These are phyloP conservation scores for Cystofilobasidium capitatum DNA, from an alignment of 768 basidiomycete genomes.

Conservation along the genomic window DNA sequence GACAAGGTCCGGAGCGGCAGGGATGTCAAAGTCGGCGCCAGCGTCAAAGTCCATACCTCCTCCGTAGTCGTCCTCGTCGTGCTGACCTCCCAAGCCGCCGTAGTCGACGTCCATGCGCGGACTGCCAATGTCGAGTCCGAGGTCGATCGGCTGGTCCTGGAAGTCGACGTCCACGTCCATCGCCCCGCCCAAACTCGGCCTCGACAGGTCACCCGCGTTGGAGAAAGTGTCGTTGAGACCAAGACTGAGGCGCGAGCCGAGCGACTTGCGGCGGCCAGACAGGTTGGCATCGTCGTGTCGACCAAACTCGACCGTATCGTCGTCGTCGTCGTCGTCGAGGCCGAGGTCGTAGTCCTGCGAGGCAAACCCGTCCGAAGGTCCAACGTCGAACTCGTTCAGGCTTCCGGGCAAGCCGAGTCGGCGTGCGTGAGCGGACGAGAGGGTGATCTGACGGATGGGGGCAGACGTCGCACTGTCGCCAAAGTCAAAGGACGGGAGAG, in stretches of 20 bases:
- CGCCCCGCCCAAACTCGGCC: slow-evolving; percentile 3
- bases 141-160: slow-evolving; percentile 49
- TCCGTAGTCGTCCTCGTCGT: slow-evolving; percentile 44
- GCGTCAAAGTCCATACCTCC: slow-evolving; percentile 28
- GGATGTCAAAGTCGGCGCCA: slow-evolving; percentile 31
- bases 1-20: slow-evolving; percentile 45
- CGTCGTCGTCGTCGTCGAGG: slow-evolving; percentile 30
- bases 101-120: slow-evolving; percentile 47
- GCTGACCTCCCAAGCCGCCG: slow-evolving; percentile 50
- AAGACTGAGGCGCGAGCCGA: neutral
- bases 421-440: slow-evolving; percentile 28
- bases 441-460: slow-evolving; percentile 16
- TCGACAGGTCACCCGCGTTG: slow-evolving; percentile 11
- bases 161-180: slow-evolving; percentile 47
- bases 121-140: slow-evolving; percentile 25
- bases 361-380: slow-evolving; percentile 31
- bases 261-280: neutral
- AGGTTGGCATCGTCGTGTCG: slow-evolving; percentile 26
- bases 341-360: slow-evolving; percentile 34
- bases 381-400: slow-evolving; percentile 30
- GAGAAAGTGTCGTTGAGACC: slow-evolving; percentile 3
- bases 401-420: slow-evolving; percentile 30
- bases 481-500: slow-evolving; percentile 7
- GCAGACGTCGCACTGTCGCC: slow-evolving; percentile 49
- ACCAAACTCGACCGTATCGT: slow-evolving; percentile 30